These are phyloP conservation scores for Taphrina confusa DNA, from an alignment of 1,139 yeast genomes.

Conservation along the genomic window DNA sequence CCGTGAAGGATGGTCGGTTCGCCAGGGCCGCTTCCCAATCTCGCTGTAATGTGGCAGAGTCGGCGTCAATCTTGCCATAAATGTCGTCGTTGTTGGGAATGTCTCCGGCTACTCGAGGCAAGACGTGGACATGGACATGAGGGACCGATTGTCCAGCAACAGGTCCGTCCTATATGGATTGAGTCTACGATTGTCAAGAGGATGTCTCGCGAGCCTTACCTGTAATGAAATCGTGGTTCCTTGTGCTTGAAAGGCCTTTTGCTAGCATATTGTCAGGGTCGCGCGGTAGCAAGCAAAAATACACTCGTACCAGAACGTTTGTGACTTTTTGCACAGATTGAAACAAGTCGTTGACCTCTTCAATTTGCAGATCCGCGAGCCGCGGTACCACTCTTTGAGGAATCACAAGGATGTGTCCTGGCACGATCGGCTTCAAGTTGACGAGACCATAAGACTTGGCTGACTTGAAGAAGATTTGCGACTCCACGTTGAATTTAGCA, in stretches of 20 bases:
- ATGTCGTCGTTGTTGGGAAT: constrained; percentile 58
- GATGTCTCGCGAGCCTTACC: background rate
- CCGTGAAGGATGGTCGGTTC: constrained; percentile 43
- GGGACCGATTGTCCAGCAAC: constrained; percentile 93
- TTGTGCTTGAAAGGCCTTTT: background rate
- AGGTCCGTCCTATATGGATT: constrained; percentile 72
- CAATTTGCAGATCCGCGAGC: constrained; percentile 64
- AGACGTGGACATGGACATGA: constrained; percentile 85
- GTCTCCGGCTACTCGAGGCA: constrained; percentile 70
- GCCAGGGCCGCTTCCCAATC: constrained; percentile 45
- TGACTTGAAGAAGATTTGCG: constrained; percentile 18
- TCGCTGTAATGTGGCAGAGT: constrained; percentile 46
- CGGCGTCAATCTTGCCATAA: constrained; percentile 60
- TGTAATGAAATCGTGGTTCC: constrained; percentile 27
- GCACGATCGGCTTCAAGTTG: constrained; percentile 80
- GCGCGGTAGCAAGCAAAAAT: too few relatives aligned
- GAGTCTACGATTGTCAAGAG: background rate
- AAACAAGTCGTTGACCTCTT: constrained; percentile 54
- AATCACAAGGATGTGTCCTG: constrained; percentile 85
- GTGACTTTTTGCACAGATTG: constrained; percentile 20
- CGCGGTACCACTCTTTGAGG: constrained; percentile 68
- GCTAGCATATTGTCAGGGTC: background rate
- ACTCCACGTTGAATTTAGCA: constrained; percentile 29
- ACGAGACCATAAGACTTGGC: constrained; percentile 70
- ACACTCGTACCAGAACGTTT: constrained; percentile 1